Evolutionary conservation across 2,329 filamentous ascomycete species (phyloP).

Genomic region (Neocatenulostroma microsporum): DNA sequence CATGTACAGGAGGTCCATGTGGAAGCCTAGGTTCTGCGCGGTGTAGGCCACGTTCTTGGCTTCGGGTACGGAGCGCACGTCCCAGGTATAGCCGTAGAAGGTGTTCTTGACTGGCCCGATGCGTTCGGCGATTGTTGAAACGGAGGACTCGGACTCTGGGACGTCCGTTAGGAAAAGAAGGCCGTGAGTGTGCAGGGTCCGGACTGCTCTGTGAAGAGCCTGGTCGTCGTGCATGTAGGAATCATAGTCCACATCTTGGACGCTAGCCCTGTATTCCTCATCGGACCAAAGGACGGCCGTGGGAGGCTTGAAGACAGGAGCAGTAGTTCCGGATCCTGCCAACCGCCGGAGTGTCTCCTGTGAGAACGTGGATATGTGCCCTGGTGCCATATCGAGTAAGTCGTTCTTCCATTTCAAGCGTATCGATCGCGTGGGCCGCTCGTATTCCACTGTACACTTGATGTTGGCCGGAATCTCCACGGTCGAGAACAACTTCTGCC

Average conservation of each 20-base stretch:
- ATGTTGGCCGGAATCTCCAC: conserved; percentile 53
- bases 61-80: conserved; percentile 71
- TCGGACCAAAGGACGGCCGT: conserved; percentile 38
- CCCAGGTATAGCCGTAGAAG: conserved; percentile 87
- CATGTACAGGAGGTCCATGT: conserved; percentile 92
- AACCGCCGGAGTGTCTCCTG: not conserved
- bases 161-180: conserved; percentile 70
- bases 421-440: conserved; percentile 31
- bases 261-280: conserved; percentile 39
- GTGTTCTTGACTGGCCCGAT: conserved; percentile 77
- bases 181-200: conserved; percentile 57
- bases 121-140: conserved; percentile 59
- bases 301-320: conserved; percentile 1
- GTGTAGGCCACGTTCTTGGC: conserved; percentile 92
- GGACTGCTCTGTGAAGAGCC: conserved; percentile 54
- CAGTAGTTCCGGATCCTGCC: too few relatives aligned
- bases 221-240: conserved; percentile 59
- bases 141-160: conserved; percentile 46
- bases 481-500: conserved; percentile 58
- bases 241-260: conserved; percentile 57
- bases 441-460: conserved; percentile 28
- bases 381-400: not conserved
- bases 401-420: conserved; percentile 52
- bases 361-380: not conserved
- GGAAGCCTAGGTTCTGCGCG: conserved; percentile 69